Evolutionary conservation across 495 filamentous ascomycete species (phyloP).

Genomic region (Penicillium verhagenii): DNA sequence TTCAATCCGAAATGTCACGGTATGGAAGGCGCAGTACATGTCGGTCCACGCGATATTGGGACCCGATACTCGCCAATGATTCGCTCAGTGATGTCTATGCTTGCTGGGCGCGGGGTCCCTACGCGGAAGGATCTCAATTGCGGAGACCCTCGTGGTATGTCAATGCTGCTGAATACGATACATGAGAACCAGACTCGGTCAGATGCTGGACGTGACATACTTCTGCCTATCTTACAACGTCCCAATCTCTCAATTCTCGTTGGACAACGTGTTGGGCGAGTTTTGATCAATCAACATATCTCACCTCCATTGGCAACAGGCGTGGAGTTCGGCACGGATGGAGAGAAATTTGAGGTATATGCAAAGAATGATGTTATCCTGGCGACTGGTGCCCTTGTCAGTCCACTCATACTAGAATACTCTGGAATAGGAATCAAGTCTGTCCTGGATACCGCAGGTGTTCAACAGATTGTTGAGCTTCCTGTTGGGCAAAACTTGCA

Average conservation of each 20-base stretch:
- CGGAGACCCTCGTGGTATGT: not conserved
- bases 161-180: not conserved
- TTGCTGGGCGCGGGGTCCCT: not conserved
- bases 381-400: not conserved
- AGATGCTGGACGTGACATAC: not conserved
- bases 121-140: not conserved
- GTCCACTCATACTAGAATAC: not conserved
- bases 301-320: not conserved
- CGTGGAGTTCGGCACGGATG: not conserved
- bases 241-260: not conserved
- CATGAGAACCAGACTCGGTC: slow-evolving; percentile 1
- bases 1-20: not conserved
- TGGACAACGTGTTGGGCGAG: not conserved
- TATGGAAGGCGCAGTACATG: not conserved
- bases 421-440: slow-evolving; percentile 1
- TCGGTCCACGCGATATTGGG: not conserved
- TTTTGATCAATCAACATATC: not conserved
- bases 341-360: not conserved
- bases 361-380: not conserved
- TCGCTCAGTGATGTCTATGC: not conserved
- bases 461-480: not conserved
- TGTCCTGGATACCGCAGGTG: not conserved
- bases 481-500: not conserved
- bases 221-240: not conserved
- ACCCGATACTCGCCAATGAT: not conserved